These are phyloP conservation scores for Blastocystis sp. DNA, from an alignment of 352 stramenopile genomes.

Conservation along the genomic window DNA sequence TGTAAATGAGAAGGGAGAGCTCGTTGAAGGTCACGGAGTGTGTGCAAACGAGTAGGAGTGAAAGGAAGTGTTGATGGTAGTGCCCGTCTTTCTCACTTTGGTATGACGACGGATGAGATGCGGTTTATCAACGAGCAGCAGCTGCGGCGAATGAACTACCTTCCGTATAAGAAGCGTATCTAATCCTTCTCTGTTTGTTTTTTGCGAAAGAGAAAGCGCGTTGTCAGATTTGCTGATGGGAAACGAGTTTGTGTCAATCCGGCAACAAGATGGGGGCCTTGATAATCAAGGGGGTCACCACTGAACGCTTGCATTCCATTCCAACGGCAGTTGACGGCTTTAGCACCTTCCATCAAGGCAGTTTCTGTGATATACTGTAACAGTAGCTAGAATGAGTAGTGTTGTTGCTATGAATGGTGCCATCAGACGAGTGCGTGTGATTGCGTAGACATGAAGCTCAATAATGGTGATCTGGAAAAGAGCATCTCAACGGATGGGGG, in stretches of 20 bases:
- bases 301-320: slow-evolving; percentile 43
- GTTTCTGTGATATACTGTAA: slow-evolving; percentile 28
- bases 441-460: slow-evolving; percentile 28
- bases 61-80: not conserved
- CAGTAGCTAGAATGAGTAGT: slow-evolving; percentile 31
- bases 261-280: not conserved
- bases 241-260: not conserved
- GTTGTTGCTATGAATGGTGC: slow-evolving; percentile 32
- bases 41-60: slow-evolving; percentile 9
- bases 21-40: slow-evolving; percentile 50
- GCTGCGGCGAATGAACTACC: slow-evolving; percentile 15
- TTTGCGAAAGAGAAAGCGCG: not conserved
- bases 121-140: slow-evolving; percentile 55
- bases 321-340: not conserved
- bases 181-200: slow-evolving; percentile 35
- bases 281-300: slow-evolving; percentile 9
- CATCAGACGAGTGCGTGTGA: not conserved
- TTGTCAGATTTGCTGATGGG: no score
- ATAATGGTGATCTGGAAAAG: not conserved
- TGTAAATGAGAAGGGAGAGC: slow-evolving; percentile 47
- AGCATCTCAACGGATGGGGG: not conserved
- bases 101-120: slow-evolving; percentile 48
- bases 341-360: not conserved
- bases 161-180: slow-evolving; percentile 53
- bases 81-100: slow-evolving; percentile 45